Conservation (phyloP, 345 rosid species). For the Eucalyptus cloeziana region DNA sequence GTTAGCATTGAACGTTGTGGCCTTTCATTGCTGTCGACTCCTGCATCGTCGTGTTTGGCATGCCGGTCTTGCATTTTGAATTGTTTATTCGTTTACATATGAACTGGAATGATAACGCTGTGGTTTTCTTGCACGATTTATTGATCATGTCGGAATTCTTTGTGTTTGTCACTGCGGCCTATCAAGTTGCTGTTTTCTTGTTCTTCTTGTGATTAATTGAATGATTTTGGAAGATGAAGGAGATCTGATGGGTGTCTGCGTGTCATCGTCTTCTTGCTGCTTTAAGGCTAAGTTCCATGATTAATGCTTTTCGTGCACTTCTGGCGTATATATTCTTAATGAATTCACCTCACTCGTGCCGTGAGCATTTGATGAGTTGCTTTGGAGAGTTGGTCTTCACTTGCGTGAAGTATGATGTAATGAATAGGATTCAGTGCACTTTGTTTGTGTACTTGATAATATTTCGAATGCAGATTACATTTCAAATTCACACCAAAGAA, state of each 20-base stretch:
- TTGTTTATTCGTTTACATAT: not conserved
- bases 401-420: not conserved
- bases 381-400: not conserved
- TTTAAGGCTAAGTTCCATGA: not conserved
- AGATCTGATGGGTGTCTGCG: not conserved
- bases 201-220: not conserved
- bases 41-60: not conserved
- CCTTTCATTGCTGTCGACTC: not conserved
- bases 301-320: not conserved
- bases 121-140: not conserved
- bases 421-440: not conserved
- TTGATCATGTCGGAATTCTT: not conserved
- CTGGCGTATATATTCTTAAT: not conserved
- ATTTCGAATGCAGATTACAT: not conserved
- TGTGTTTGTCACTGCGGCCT: not conserved
- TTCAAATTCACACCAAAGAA: not conserved
- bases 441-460: not conserved
- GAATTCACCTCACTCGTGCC: not conserved
- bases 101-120: not conserved
- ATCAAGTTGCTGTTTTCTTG: not conserved
- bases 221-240: not conserved
- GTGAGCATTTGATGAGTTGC: not conserved
- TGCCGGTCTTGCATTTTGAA: not conserved
- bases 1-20: not conserved
- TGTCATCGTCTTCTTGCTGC: not conserved